Conservation (phyloP, 495 filamentous ascomycete species). For the Hypoxylon fragiforme region DNA sequence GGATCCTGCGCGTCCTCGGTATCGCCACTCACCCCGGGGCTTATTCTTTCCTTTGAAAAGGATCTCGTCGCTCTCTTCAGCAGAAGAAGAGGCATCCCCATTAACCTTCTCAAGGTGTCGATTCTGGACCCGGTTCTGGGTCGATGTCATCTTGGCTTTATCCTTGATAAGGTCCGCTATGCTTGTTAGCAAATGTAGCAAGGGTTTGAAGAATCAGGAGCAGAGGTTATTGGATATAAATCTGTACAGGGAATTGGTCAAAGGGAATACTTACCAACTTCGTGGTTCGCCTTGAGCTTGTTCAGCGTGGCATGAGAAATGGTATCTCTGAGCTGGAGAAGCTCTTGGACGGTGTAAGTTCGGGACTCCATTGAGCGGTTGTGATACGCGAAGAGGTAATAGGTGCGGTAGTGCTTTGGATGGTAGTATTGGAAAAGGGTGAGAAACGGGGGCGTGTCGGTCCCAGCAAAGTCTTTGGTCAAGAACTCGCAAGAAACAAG, state of each 20-base stretch:
- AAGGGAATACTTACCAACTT: constrained; percentile 46
- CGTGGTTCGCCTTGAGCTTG: constrained; percentile 34
- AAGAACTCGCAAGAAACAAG: constrained; percentile 18
- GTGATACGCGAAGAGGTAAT: constrained; percentile 41
- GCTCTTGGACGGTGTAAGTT: constrained; percentile 44
- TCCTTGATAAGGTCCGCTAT: constrained; percentile 24
- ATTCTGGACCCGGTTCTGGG: background rate
- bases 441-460: constrained; percentile 7
- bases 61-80: constrained; percentile 26
- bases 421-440: constrained; percentile 40
- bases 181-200: background rate
- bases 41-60: constrained; percentile 34
- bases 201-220: background rate
- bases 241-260: too few relatives aligned
- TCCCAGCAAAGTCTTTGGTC: background rate
- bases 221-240: background rate
- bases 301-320: constrained; percentile 4
- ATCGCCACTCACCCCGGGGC: constrained; percentile 41
- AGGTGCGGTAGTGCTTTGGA: constrained; percentile 28
- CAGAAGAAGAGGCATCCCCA: constrained; percentile 25
- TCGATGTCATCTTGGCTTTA: constrained; percentile 5
- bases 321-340: constrained; percentile 37
- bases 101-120: constrained; percentile 23
- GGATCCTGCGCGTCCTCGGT: constrained; percentile 44
- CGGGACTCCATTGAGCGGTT: constrained; percentile 39